Evolutionary conservation across 2,329 filamentous ascomycete genomes (phyloP).

Genomic region (Ascochyta koolunga): DNA sequence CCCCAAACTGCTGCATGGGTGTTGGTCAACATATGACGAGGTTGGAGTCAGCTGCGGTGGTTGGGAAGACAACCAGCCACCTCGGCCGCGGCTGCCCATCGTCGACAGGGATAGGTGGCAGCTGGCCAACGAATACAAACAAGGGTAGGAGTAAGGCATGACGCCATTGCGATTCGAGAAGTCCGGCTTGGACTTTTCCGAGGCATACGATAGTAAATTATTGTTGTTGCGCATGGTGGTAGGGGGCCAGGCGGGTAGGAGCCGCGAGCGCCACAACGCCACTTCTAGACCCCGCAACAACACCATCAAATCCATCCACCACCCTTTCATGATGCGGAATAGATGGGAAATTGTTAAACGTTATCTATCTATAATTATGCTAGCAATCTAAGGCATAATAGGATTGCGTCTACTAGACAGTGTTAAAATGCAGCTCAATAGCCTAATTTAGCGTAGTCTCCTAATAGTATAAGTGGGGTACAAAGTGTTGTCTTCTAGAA

Average conservation of each 20-base stretch:
- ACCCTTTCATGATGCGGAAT: too few relatives aligned
- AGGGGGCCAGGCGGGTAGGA: background rate
- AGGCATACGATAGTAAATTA: background rate
- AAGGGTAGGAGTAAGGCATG: slow-evolving; percentile 3
- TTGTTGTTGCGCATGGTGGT: background rate
- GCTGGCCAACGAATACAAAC: slow-evolving; percentile 15
- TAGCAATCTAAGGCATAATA: too few relatives aligned
- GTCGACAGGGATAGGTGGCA: slow-evolving; percentile 9
- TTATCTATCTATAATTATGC: too few relatives aligned
- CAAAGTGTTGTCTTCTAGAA: too few relatives aligned
- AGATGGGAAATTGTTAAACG: too few relatives aligned
- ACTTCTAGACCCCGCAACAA: slow-evolving; percentile 33
- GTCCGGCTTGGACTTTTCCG: background rate
- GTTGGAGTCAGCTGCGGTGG: slow-evolving; percentile 36
- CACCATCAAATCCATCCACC: slow-evolving; percentile 24
- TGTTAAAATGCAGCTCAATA: too few relatives aligned
- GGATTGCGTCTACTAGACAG: too few relatives aligned
- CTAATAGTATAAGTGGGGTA: too few relatives aligned
- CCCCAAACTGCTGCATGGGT: slow-evolving; percentile 36
- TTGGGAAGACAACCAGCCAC: slow-evolving; percentile 39
- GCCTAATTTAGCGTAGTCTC: too few relatives aligned
- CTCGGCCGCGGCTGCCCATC: slow-evolving; percentile 10
- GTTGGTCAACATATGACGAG: slow-evolving; percentile 33
- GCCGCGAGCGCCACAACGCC: slow-evolving; percentile 4
- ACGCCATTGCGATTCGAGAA: slow-evolving; percentile 5